Base-by-base conservation (phyloP, 2,329 filamentous ascomycete genomes). In the Ophiostoma piceae region DNA sequence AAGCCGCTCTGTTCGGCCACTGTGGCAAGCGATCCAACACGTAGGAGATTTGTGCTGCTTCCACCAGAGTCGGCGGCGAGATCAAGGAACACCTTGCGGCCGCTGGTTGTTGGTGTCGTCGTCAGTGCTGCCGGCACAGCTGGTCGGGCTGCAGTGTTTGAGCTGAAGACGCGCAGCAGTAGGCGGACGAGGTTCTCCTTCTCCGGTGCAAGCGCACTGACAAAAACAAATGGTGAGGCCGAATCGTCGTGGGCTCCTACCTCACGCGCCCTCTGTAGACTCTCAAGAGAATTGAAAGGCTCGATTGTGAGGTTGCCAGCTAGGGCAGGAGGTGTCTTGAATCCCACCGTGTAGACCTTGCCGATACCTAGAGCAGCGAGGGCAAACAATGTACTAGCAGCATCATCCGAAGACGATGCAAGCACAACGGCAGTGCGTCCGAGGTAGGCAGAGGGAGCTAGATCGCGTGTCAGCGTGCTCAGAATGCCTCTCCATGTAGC, bases 401-500 rank as follows among this genome's bases (percentile, higher is more conserved):
- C 92, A 74, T 94, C 91, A 70, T 91, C 88, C 60, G 90, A 86
- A 0, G 86, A 87, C 22, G 86, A 89, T 9, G 91, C 90, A 12
- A 96, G 81, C 16, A 96, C 85, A 64, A 96, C 86, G 2, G 91
- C 92, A 3, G 91, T 87, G 66, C 91, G 87, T 60, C 88, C 89
- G 73, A 86, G 86, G 77, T 94, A 96, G 0, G 92, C 92, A 4
- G 91, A 93, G 0, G 92, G 92, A 0, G 93, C 90, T 74, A 94
- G 88, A 75, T 96, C 92, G 29, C 90, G 86, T 3, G 90, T 95
- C 71, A 96, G 82, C 0, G 92, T 93, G 68, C 91, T 90, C 66
- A 92, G 84, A 70, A 96, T 94, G 1, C 92, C 92, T 77, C 92
- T 92, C 91, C 92, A 95, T 16, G 88, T 88, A 12, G 91, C 90